phyloP scores from a whole-genome alignment of 495 filamentous ascomycete species.

The Penicillium coprophilum region DNA sequence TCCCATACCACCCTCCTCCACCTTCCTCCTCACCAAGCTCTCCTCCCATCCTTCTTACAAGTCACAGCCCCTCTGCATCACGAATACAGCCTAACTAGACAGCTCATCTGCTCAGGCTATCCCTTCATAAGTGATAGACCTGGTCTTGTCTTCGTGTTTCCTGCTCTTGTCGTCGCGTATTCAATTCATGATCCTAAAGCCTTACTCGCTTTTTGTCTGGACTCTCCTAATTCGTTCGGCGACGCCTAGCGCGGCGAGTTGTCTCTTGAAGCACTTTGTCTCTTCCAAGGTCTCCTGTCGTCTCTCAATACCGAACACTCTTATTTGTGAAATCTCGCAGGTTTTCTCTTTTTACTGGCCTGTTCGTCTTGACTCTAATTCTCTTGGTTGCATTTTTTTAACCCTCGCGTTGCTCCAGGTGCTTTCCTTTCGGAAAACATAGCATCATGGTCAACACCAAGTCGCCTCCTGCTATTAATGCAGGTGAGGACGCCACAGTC shows the following conservation, averaged over 20 bases:
- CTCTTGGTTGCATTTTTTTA: background rate
- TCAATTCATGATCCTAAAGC: background rate
- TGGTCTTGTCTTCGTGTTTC: background rate
- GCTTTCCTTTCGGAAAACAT: background rate
- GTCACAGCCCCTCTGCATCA: background rate
- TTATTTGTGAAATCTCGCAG: background rate
- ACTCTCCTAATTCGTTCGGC: background rate
- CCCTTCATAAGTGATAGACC: background rate
- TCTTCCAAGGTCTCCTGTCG: background rate
- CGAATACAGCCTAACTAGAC: background rate
- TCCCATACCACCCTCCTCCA: background rate
- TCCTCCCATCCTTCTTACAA: background rate
- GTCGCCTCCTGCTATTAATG: background rate
- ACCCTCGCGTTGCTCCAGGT: background rate
- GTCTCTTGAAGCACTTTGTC: background rate
- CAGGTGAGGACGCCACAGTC: background rate
- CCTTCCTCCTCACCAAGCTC: background rate
- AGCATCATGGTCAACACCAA: background rate
- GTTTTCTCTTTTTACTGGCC: background rate
- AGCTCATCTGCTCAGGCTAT: background rate
- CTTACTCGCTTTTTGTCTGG: background rate
- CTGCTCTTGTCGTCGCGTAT: background rate
- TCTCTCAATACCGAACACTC: background rate
- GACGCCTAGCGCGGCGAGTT: background rate
- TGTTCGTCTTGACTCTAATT: background rate